A percentile compares a stretch with the other conserved stretches of the same genome.
Evolutionary conservation across 2,329 filamentous ascomycete genomes (phyloP).

Genomic region (Myrmaecium sp.): DNA sequence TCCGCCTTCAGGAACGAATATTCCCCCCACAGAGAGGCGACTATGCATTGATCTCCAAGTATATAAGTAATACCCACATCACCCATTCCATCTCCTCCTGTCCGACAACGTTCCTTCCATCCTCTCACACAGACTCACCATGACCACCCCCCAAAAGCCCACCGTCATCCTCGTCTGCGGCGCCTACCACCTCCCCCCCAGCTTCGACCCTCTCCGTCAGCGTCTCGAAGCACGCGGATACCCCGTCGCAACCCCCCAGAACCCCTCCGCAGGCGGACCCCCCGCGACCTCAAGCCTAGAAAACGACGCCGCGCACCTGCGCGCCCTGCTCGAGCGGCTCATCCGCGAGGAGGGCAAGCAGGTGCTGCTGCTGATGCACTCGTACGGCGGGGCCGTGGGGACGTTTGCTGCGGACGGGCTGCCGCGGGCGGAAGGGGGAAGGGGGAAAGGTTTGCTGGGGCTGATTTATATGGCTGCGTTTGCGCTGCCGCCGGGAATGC

Average conservation of each 20-base stretch:
- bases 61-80: too few species aligned
- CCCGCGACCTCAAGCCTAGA: constrained; percentile 5
- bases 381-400: constrained; percentile 13
- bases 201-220: constrained; percentile 8
- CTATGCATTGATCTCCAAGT: too few species aligned
- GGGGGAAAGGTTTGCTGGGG: not conserved
- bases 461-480: constrained; percentile 3
- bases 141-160: constrained; percentile 5
- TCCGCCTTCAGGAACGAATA: too few species aligned
- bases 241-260: constrained; percentile 6
- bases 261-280: constrained; percentile 10
- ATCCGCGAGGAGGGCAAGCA: constrained; percentile 8
- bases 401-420: constrained; percentile 2
- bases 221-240: constrained; percentile 8
- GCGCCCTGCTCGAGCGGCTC: constrained; percentile 4
- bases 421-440: not conserved
- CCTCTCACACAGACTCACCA: too few species aligned
- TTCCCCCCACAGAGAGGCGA: too few species aligned
- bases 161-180: constrained; percentile 8
- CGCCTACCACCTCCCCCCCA: constrained; percentile 10
- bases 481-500: not conserved
- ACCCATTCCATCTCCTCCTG: too few species aligned
- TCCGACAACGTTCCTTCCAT: too few species aligned
- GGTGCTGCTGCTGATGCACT: constrained; percentile 13
- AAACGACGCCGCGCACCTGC: constrained; percentile 9